Base-by-base conservation (phyloP, 169 alveolate genomes). In the Plasmodium vivax region DNA sequence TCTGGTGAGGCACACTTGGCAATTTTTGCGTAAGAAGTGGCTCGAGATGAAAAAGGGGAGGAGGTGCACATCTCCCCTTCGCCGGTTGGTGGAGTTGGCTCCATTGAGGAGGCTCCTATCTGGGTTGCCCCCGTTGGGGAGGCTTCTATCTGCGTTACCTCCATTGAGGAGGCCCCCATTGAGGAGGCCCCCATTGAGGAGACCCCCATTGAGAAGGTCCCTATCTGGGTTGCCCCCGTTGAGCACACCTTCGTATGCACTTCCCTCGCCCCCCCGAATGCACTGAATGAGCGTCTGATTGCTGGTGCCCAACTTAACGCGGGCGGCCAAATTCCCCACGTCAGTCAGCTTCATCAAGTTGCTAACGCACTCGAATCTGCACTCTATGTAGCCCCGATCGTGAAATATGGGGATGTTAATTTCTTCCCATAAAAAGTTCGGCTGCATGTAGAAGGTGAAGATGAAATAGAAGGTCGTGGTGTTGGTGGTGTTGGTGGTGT, bases 351-450 rank as follows among this genome's bases (percentile, higher is more conserved):
- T 84, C 58, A 84, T 71, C 4, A 84, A 16, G 41, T 84, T 62
- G 74, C 74, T 68, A 2, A 84, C 19, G n/a, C 83, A 84, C 41
- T 84, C 82, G 71, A 84, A 84, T 7, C 41, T 84, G 47, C 92
- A 84, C 36, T 84, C 92, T 27, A 84, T 72, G 23, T 84, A 84
- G 19, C 92, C 92, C 72, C 27, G 71, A 1, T 84, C 83, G 75
- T 84, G 92, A 71, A 84, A 84, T 68, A 84, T 84, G 10, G 92
- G 92, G 10, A 84, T 84, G 16, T 84, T 84, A 1, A 84, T 38
- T 84, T 84, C 92, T 71, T 84, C 92, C 92, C 92, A 84, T 16
- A 84, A 71, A 71, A 84, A 84, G 41, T 84, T 68, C 9, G 92
- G 92, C 19, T 84, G 56, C 92, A 84, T 84, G 51, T 41, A 84